Evolutionary conservation across 2,329 filamentous ascomycete genomes (phyloP).

Genomic region (Cladobotryum protrusum): DNA sequence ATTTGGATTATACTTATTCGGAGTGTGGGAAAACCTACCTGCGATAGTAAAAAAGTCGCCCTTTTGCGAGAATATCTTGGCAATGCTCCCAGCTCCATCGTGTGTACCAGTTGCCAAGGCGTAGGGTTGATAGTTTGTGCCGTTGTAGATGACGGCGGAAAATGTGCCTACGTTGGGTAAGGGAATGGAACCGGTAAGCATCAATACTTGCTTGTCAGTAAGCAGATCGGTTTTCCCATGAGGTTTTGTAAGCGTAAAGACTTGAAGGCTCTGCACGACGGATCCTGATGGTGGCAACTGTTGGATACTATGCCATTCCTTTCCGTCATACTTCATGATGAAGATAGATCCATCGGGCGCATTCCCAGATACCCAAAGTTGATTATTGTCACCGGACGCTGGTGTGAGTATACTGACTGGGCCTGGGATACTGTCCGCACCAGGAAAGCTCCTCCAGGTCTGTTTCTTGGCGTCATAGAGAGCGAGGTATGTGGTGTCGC

Average conservation of each 20-base stretch:
- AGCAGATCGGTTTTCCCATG: slow-evolving; percentile 63
- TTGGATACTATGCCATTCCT: slow-evolving; percentile 60
- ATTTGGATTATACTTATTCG: not conserved
- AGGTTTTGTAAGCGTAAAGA: slow-evolving; percentile 63
- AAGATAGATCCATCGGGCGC: slow-evolving; percentile 59
- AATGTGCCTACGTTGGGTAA: slow-evolving; percentile 72
- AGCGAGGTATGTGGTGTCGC: slow-evolving; percentile 57
- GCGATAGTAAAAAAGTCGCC: slow-evolving; percentile 64
- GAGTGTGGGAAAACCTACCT: slow-evolving; percentile 41
- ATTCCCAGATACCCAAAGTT: slow-evolving; percentile 78
- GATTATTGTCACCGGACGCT: slow-evolving; percentile 63
- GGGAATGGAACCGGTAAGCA: slow-evolving; percentile 78
- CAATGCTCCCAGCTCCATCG: slow-evolving; percentile 65
- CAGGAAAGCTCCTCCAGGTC: slow-evolving; percentile 59
- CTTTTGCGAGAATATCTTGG: slow-evolving; percentile 77
- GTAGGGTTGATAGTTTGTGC: slow-evolving; percentile 70
- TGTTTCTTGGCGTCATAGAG: slow-evolving; percentile 64
- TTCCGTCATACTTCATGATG: slow-evolving; percentile 75
- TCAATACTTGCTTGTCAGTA: slow-evolving; percentile 60
- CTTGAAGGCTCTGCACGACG: slow-evolving; percentile 70
- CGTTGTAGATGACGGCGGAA: slow-evolving; percentile 84
- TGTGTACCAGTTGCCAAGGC: slow-evolving; percentile 65
- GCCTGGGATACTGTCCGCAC: slow-evolving; percentile 64
- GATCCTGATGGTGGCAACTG: slow-evolving; percentile 59
- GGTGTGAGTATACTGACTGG: slow-evolving; percentile 70